Percentiles rank a stretch among this genome's conserved stretches.
These are phyloP conservation scores for Ganoderma lucidum DNA, from an alignment of 1,284 basidiomycete genomes.

Conservation along the genomic window DNA sequence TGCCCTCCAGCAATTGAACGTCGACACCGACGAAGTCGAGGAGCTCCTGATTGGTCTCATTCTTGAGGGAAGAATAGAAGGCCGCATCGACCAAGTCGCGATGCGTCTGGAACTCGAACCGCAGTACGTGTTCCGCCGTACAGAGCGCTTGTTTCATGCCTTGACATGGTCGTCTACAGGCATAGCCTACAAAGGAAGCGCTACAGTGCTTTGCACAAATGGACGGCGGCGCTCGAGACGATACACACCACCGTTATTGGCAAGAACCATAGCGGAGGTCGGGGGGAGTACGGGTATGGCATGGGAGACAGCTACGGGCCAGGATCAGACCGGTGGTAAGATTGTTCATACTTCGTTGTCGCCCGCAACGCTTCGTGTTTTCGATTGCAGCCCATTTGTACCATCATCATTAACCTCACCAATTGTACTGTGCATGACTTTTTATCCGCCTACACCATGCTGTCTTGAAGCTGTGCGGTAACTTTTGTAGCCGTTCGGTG, in stretches of 20 bases:
- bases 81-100: constrained; percentile 94
- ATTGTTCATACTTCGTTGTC: constrained; percentile 13
- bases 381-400: constrained; percentile 28
- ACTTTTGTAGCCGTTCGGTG: not conserved
- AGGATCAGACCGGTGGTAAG: constrained; percentile 28
- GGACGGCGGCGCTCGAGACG: constrained; percentile 79
- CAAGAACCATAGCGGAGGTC: constrained; percentile 64
- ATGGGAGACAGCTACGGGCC: constrained; percentile 29
- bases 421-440: constrained; percentile 18
- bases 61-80: constrained; percentile 93
- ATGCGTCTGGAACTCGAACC: constrained; percentile 91
- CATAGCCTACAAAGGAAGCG: constrained; percentile 85
- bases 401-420: constrained; percentile 13
- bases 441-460: not conserved
- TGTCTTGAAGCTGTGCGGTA: not conserved
- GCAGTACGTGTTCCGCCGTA: constrained; percentile 62
- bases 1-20: constrained; percentile 84
- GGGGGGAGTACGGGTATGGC: constrained; percentile 32
- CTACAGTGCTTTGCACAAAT: constrained; percentile 83
- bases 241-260: constrained; percentile 76
- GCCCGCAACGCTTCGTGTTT: constrained; percentile 22
- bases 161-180: constrained; percentile 49
- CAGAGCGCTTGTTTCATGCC: constrained; percentile 11
- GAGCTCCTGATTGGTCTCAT: constrained; percentile 94
- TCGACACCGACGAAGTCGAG: constrained; percentile 89